These are phyloP conservation scores for Tolypocladium nubicola DNA, from an alignment of 2,329 filamentous ascomycete genomes.

Conservation along the genomic window DNA sequence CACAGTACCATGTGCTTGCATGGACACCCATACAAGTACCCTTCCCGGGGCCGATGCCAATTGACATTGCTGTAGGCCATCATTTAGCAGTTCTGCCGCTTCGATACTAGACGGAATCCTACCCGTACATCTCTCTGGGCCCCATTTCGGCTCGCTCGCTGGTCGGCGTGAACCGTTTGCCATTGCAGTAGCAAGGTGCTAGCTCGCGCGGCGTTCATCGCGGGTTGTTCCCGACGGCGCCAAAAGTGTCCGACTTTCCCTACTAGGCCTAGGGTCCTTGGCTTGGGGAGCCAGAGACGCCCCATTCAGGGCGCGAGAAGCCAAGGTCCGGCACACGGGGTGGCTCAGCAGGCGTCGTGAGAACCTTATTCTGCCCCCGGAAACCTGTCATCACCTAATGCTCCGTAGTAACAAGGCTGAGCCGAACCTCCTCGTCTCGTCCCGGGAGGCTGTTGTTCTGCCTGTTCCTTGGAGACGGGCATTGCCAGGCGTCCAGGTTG, in stretches of 20 bases:
- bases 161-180: neutral
- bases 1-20: neutral
- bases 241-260: neutral
- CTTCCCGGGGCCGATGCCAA: neutral
- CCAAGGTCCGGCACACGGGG: neutral
- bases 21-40: neutral
- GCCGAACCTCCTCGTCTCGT: neutral
- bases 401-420: neutral
- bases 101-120: neutral
- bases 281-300: neutral
- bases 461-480: neutral
- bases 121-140: neutral
- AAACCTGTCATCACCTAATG: neutral
- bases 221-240: neutral
- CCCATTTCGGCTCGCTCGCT: neutral
- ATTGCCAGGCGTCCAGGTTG: no score
- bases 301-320: neutral
- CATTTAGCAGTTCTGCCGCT: neutral
- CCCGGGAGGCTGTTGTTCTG: neutral
- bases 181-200: neutral
- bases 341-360: conserved; percentile 8
- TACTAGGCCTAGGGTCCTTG: neutral
- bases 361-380: conserved; percentile 16
- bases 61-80: neutral
- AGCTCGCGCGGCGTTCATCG: neutral